phyloP scores from a whole-genome alignment of 1,284 basidiomycete genomes.

The Cutaneotrichosporon daszewskae region DNA sequence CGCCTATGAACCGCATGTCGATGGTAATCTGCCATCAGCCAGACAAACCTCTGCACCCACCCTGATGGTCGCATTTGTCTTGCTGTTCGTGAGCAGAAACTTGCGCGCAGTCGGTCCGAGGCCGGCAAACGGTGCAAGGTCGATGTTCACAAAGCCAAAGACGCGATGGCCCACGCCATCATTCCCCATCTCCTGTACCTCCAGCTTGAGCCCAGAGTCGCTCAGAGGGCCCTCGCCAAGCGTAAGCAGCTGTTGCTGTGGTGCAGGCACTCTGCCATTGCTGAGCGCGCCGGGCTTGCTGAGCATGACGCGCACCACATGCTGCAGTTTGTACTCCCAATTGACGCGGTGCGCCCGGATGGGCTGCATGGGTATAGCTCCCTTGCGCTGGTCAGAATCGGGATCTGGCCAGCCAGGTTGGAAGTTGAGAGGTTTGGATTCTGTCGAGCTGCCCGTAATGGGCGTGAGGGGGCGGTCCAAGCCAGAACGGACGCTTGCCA shows the following conservation, averaged over 20 bases:
- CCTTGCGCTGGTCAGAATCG: conserved; percentile 23
- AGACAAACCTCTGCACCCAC: too few species aligned
- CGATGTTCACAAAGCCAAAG: conserved; percentile 43
- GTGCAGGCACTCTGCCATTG: neutral
- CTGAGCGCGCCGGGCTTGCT: conserved; percentile 20
- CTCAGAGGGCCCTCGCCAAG: conserved; percentile 37
- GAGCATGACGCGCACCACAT: conserved; percentile 35
- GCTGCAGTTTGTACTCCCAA: conserved; percentile 41
- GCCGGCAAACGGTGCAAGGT: conserved; percentile 46
- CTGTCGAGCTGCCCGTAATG: neutral
- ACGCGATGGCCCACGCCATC: conserved; percentile 6
- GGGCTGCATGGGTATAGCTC: conserved; percentile 26
- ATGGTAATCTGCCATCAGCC: conserved; percentile 33
- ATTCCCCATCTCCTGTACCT: conserved; percentile 18
- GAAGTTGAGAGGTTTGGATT: neutral
- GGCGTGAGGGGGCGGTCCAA: neutral
- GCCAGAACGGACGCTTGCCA: neutral
- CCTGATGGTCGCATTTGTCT: conserved; percentile 46
- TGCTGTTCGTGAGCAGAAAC: conserved; percentile 41
- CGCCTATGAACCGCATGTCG: conserved; percentile 39
- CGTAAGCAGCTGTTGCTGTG: conserved; percentile 17
- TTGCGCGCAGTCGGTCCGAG: conserved; percentile 35
- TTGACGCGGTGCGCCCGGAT: conserved; percentile 32
- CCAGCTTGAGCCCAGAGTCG: conserved; percentile 35
- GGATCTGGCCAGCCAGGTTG: neutral